A percentile compares a stretch with the other conserved stretches of the same genome.
These are phyloP conservation scores for Macadamia integrifolia DNA, from an alignment of 164 flowering plant species.

Conservation along the genomic window DNA sequence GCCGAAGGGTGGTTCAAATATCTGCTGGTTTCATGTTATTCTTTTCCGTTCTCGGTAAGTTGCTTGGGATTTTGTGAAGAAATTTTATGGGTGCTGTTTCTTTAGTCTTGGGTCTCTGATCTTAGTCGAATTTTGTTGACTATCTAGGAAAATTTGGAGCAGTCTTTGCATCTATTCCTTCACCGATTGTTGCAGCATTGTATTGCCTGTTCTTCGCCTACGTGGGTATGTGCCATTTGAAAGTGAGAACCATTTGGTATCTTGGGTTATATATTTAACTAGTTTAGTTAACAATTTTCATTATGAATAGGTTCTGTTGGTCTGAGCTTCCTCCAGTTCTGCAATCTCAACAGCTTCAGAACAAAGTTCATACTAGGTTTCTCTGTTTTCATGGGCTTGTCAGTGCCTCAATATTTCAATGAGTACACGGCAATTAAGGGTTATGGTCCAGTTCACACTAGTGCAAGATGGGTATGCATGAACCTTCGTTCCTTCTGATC, in stretches of 20 bases:
- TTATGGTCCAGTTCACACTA: constrained; percentile 86
- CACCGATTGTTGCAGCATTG: constrained; percentile 80
- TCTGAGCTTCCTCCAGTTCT: constrained; percentile 89
- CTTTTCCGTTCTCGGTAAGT: constrained; percentile 89
- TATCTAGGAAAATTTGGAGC: constrained; percentile 94
- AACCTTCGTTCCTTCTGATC: background rate
- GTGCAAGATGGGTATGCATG: constrained; percentile 77
- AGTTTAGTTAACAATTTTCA: background rate
- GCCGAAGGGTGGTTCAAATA: constrained; percentile 95
- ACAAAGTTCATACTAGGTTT: constrained; percentile 86
- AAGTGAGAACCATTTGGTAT: background rate
- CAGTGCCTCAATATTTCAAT: constrained; percentile 92
- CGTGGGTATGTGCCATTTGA: constrained; percentile 59
- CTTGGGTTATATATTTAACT: background rate
- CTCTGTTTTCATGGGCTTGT: constrained; percentile 86
- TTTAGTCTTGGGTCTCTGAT: background rate
- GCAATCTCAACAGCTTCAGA: constrained; percentile 92
- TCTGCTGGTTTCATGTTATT: constrained; percentile 98
- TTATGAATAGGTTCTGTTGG: constrained; percentile 66
- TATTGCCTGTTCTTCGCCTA: constrained; percentile 94
- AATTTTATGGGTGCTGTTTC: background rate
- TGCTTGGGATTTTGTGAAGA: background rate
- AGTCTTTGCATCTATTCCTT: constrained; percentile 88
- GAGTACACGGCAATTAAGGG: constrained; percentile 69
- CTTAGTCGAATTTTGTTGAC: background rate